These are phyloP conservation scores for Haplographium delicatum DNA, from an alignment of 495 filamentous ascomycete species.

Conservation along the genomic window DNA sequence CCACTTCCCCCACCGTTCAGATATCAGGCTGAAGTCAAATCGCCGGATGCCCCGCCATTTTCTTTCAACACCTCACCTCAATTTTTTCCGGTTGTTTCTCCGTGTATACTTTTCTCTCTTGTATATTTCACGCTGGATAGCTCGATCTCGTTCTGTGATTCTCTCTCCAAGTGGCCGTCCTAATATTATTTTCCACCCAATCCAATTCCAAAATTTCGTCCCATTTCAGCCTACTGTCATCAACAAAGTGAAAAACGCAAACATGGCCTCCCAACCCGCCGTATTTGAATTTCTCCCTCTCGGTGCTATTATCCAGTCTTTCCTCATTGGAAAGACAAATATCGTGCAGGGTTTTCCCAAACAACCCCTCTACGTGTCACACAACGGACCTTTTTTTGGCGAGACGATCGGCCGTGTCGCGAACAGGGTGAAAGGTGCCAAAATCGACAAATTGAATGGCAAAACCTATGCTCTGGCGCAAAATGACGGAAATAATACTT, in stretches of 20 bases:
- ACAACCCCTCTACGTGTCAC: conserved; percentile 61
- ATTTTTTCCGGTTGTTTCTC: neutral
- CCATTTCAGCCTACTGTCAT: neutral
- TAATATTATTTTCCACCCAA: neutral
- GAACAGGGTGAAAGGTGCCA: conserved; percentile 74
- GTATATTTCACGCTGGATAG: neutral
- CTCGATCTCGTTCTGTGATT: no score
- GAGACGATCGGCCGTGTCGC: conserved; percentile 91
- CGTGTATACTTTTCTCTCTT: neutral
- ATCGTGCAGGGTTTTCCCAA: conserved; percentile 82
- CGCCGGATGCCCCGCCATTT: neutral
- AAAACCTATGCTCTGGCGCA: conserved; percentile 58
- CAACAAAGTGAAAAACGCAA: neutral
- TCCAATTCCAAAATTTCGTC: neutral
- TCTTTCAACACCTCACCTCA: neutral
- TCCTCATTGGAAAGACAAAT: conserved; percentile 64
- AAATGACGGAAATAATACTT: conserved; percentile 73
- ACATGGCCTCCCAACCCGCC: conserved; percentile 21
- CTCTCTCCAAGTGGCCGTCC: no score
- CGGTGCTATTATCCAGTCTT: conserved; percentile 83
- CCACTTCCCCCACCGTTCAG: neutral
- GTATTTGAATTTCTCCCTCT: conserved; percentile 68
- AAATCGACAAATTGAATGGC: conserved; percentile 68
- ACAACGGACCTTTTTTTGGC: conserved; percentile 79
- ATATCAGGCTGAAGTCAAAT: neutral